Base-by-base conservation (phyloP, 768 basidiomycete genomes). In the Cyathus striatus region DNA sequence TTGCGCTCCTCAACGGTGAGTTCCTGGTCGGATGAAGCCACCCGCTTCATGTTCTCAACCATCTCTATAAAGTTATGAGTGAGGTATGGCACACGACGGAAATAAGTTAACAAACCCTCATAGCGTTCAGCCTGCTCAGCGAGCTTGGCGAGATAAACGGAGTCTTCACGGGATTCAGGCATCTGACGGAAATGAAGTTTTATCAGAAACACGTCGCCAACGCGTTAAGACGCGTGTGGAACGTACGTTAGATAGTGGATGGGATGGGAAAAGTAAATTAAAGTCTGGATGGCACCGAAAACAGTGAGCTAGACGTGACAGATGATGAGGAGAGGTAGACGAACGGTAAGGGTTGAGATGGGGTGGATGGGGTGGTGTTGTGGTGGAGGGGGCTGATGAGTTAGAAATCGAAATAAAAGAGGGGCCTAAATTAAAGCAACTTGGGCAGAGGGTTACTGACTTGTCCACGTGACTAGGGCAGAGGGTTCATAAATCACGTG, bases 111-210 rank as follows among this genome's bases (percentile, higher is more conserved):
- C 73, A 39, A 34, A 86, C 94, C 94, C 77, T 97, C 94, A 66
- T 97, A 98, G 40, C 95, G 94, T 80, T 98, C 94, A 58, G 95
- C 95, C 77, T 97, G 93, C 78, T 97, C 93, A 65, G 92, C 91
- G 76, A 97, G 92, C 90, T 98, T 98, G 75, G 95, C 94, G 72
- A 96, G 93, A 81, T 97, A 98, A 71, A 98, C 94, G 58, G 87
- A 91, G 70, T 94, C 90, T 82, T 94, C 92, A 62, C 92, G 90
- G 64, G 80, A 73, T 62, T 86, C 84, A 62, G 83, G 65, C 88
- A 89, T 89, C 86, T 88, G 47, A 16, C 42, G 34, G 41, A 12
- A 14, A 24, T 45, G 50, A 9, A 9, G 17, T 12, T 6, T 36
- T 7, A 18, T 61, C 45, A 44, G 51, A 56, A 30, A 53, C 52